phyloP scores from a whole-genome alignment of 2,329 filamentous ascomycete species.

The Neofusicoccum laricinum region DNA sequence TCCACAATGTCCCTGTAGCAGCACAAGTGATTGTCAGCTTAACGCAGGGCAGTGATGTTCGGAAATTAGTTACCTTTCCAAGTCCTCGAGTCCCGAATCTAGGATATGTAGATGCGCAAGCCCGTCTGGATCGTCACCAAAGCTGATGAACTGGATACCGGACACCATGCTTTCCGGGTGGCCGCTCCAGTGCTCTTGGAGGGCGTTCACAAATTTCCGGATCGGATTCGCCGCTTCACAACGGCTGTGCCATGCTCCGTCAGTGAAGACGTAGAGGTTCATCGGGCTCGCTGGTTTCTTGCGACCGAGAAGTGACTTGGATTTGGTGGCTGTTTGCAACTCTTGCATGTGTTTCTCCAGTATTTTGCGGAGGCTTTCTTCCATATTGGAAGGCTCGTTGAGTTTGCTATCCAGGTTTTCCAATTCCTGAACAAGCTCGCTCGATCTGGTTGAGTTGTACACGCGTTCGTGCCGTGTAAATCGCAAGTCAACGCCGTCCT shows the following conservation, averaged over 20 bases:
- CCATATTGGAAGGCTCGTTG: slow-evolving; percentile 13
- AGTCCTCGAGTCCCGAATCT: slow-evolving; percentile 7
- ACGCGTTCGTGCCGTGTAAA: slow-evolving; percentile 17
- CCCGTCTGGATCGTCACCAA: slow-evolving; percentile 20
- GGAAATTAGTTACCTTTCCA: slow-evolving; percentile 18
- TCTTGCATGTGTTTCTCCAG: not conserved
- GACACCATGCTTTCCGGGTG: not conserved
- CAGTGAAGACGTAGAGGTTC: slow-evolving; percentile 19
- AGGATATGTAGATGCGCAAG: not conserved
- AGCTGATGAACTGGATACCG: slow-evolving; percentile 26
- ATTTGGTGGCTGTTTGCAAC: too few species aligned
- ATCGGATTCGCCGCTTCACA: slow-evolving; percentile 15
- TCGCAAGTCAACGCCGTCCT: slow-evolving; percentile 22
- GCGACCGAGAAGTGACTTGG: not conserved
- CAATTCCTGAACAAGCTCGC: not conserved
- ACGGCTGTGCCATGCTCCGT: slow-evolving; percentile 17
- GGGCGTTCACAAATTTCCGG: not conserved
- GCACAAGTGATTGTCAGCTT: not conserved
- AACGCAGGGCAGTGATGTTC: not conserved
- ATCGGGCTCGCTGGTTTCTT: not conserved
- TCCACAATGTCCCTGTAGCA: slow-evolving; percentile 7
- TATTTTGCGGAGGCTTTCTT: not conserved
- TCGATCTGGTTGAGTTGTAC: not conserved
- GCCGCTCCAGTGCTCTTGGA: not conserved
- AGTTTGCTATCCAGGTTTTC: not conserved